phyloP scores from a whole-genome alignment of 495 filamentous ascomycete species.

The Delitschia confertaspora region DNA sequence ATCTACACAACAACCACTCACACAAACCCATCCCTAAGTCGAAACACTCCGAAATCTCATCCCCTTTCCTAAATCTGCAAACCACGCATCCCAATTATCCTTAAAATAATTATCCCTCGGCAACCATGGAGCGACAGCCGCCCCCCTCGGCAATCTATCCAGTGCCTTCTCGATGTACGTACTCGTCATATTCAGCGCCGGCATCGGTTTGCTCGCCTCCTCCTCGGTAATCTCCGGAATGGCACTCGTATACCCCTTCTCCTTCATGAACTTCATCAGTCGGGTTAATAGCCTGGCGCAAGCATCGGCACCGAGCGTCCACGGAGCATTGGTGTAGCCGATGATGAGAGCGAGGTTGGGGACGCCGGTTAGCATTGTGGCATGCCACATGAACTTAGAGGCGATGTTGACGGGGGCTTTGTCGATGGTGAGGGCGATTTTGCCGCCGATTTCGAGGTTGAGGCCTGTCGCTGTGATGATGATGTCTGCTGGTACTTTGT shows the following conservation, averaged over 20 bases:
- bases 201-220: conserved; percentile 31
- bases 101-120: conserved; percentile 46
- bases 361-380: conserved; percentile 51
- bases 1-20: too few species aligned
- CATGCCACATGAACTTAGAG: conserved; percentile 49
- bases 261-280: conserved; percentile 38
- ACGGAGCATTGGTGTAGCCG: conserved; percentile 50
- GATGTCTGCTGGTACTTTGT: conserved; percentile 54
- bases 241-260: conserved; percentile 33
- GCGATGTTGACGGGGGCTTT: conserved; percentile 41
- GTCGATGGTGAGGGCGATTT: conserved; percentile 46
- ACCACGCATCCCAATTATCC: conserved; percentile 44
- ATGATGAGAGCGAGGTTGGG: conserved; percentile 50
- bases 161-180: conserved; percentile 44
- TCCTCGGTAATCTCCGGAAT: conserved; percentile 28
- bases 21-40: too few species aligned
- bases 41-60: conserved; percentile 27
- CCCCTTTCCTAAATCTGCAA: conserved; percentile 41
- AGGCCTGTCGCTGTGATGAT: conserved; percentile 72
- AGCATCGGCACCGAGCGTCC: conserved; percentile 53
- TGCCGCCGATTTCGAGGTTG: conserved; percentile 46
- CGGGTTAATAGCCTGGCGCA: conserved; percentile 43
- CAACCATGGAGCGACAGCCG: conserved; percentile 45
- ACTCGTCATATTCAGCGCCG: conserved; percentile 41
- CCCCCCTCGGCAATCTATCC: conserved; percentile 38